Evolutionary conservation across 1,139 yeast genomes (phyloP).

Genomic region (Debaryomyces nepalensis): DNA sequence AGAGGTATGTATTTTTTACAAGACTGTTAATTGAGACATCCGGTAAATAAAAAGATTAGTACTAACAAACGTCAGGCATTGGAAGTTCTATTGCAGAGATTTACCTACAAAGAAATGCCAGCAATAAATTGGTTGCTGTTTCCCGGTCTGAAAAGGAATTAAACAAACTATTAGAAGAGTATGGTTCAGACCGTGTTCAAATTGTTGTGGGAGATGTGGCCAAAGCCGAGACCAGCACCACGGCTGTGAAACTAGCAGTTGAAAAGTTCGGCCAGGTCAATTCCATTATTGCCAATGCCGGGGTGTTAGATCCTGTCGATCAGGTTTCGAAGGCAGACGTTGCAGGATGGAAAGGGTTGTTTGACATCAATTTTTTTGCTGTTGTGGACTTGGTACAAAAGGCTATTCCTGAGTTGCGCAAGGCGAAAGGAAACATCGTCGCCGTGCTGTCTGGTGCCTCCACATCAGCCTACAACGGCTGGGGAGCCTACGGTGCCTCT

Average conservation of each 20-base stretch:
- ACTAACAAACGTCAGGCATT: slow-evolving; percentile 55
- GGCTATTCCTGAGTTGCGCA: slow-evolving; percentile 62
- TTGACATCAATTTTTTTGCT: slow-evolving; percentile 80
- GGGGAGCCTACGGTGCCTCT: slow-evolving; percentile 91
- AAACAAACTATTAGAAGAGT: slow-evolving; percentile 44
- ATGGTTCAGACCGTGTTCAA: slow-evolving; percentile 55
- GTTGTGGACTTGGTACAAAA: slow-evolving; percentile 63
- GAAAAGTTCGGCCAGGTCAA: slow-evolving; percentile 63
- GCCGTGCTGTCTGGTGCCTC: slow-evolving; percentile 91
- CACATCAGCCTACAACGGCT: slow-evolving; percentile 60
- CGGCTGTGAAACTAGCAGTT: slow-evolving; percentile 54
- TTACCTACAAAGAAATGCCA: slow-evolving; percentile 43
- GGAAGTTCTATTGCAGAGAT: slow-evolving; percentile 71
- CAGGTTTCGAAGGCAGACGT: slow-evolving; percentile 54
- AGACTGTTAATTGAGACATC: not conserved
- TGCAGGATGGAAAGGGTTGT: slow-evolving; percentile 64
- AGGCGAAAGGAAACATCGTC: slow-evolving; percentile 62
- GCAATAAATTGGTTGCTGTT: slow-evolving; percentile 64
- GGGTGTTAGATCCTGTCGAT: slow-evolving; percentile 80
- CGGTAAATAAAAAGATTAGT: slow-evolving; percentile 6
- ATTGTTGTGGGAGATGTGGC: slow-evolving; percentile 73
- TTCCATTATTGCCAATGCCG: slow-evolving; percentile 85
- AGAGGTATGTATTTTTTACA: slow-evolving; percentile 38
- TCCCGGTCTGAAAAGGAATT: slow-evolving; percentile 66
- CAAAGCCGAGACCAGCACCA: slow-evolving; percentile 36